Evolutionary conservation across 768 basidiomycete species (phyloP), one percentile per base, ranked within the genome.

Genomic region (Auricularia sp.): DNA sequence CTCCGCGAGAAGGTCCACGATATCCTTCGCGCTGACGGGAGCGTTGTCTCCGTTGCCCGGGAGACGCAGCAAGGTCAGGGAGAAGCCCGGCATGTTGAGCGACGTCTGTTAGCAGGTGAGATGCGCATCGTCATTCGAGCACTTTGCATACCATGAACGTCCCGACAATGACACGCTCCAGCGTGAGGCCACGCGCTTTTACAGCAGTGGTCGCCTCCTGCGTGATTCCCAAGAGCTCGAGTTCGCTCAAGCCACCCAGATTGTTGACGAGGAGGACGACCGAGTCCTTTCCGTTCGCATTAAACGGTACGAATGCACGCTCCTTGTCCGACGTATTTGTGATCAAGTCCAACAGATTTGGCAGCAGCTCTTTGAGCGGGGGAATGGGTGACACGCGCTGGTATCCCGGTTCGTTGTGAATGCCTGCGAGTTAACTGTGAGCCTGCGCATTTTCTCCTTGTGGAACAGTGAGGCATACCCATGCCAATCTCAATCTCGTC

Each of bases 71-170:
- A 94, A 80, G 1, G 92, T 90, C 66, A 96, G 77, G 16, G 92
- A 94, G 73, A 95, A 91, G 2, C 94, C 94, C 36, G 92, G 90
- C 90, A 94, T 94, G 75, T 93, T 94, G 68, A 96, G 81, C 65
- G 89, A 91, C 29, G 92, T 94, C 92, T 88, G 73, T 61, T 42
- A 69, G 54, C 7, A 59, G 66, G 35, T 39, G 16, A 37, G 67
- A 64, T 65, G 36, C 65, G 47, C 59, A 58, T 51, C 47, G 21
- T 61, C 61, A 6, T 62, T 62, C 34, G 13, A 44, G 21, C 61
- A 35, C 29, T 29, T 56, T 11, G 74, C 79, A 51, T 64, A 88
- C 92, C 94, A 97, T 96, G 75, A 89, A 94, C 13, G 89, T 88
- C 2, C 94, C 94, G 11, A 85, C 79, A 8, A 95, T 70, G 47